Percentiles rank a stretch among this genome's conserved stretches.
Evolutionary conservation across 495 filamentous ascomycete genomes (phyloP).

Genomic region (Pyronema domesticum): DNA sequence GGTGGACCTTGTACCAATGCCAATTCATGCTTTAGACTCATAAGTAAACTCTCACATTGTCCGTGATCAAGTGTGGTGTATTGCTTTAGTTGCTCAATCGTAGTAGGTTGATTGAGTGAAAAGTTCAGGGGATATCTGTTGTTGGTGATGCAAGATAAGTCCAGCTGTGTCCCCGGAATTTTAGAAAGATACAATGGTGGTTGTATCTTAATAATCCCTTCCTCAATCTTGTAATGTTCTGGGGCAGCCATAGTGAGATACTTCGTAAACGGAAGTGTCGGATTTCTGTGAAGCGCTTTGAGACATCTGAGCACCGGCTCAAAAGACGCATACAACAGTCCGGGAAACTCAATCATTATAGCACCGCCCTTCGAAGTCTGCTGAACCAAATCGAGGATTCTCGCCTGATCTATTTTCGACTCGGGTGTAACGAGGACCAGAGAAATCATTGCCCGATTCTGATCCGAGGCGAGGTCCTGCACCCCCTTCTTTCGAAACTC

Average conservation of each 20-base stretch:
- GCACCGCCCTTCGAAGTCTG: neutral
- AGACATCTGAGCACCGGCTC: constrained; percentile 46
- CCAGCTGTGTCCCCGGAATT: constrained; percentile 2
- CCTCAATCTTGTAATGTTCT: neutral
- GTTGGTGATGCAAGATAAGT: constrained; percentile 12
- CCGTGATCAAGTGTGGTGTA: constrained; percentile 19
- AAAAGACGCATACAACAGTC: constrained; percentile 49
- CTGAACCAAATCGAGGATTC: constrained; percentile 12
- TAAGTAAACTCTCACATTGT: constrained; percentile 38
- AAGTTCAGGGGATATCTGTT: constrained; percentile 5
- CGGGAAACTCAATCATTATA: constrained; percentile 50
- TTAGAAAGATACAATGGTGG: constrained; percentile 20
- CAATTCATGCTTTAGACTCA: constrained; percentile 36
- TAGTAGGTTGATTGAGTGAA: constrained; percentile 8
- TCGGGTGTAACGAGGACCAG: constrained; percentile 9
- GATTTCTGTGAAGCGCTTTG: constrained; percentile 36
- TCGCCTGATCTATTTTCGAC: constrained; percentile 9
- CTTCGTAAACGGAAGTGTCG: constrained; percentile 42
- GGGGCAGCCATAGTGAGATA: constrained; percentile 33
- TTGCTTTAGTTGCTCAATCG: constrained; percentile 2
- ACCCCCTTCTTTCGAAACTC: neutral
- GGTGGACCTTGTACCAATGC: constrained; percentile 66
- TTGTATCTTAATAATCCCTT: constrained; percentile 6
- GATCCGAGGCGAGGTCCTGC: constrained; percentile 15
- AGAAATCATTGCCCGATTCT: constrained; percentile 21